Evolutionary conservation across 257 asterid species (phyloP).

Genomic region (Vinca minor): DNA sequence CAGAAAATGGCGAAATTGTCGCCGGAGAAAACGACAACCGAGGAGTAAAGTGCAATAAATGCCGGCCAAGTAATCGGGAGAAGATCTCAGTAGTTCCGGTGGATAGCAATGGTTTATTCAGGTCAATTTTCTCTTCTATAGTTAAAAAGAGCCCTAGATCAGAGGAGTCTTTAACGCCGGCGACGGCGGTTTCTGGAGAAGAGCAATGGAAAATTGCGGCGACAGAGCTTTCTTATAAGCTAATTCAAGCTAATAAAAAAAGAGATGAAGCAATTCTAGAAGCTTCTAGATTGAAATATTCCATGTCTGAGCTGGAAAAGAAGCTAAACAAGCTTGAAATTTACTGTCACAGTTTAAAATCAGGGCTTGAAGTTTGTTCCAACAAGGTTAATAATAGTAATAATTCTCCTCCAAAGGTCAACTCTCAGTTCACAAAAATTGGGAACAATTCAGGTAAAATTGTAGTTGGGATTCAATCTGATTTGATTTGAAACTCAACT

Average conservation of each 20-base stretch:
- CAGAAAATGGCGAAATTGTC: conserved; percentile 20
- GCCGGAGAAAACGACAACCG: conserved; percentile 18
- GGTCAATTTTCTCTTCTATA: conserved; percentile 46
- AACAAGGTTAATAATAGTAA: conserved; percentile 20
- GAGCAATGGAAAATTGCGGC: conserved; percentile 78
- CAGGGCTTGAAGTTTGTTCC: conserved; percentile 57
- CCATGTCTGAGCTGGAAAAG: conserved; percentile 86
- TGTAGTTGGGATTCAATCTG: too few species aligned
- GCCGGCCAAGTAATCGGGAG: conserved; percentile 70
- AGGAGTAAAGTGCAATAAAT: conserved; percentile 78
- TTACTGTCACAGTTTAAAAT: conserved; percentile 68
- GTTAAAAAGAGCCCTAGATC: conserved; percentile 62
- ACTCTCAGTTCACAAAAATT: conserved; percentile 32
- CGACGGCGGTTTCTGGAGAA: conserved; percentile 32
- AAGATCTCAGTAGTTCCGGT: conserved; percentile 56
- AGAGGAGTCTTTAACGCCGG: too few species aligned
- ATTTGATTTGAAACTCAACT: too few species aligned
- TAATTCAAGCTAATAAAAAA: conserved; percentile 59
- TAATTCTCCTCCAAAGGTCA: too few species aligned
- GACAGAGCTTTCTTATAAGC: conserved; percentile 75
- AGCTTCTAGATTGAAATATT: conserved; percentile 65
- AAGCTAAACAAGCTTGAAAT: conserved; percentile 83
- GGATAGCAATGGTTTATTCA: conserved; percentile 52
- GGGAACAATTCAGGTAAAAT: conserved; percentile 46
- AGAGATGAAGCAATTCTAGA: conserved; percentile 81